Base-by-base conservation (phyloP, 2,329 filamentous ascomycete species). In the Hypoxylon sp. region DNA sequence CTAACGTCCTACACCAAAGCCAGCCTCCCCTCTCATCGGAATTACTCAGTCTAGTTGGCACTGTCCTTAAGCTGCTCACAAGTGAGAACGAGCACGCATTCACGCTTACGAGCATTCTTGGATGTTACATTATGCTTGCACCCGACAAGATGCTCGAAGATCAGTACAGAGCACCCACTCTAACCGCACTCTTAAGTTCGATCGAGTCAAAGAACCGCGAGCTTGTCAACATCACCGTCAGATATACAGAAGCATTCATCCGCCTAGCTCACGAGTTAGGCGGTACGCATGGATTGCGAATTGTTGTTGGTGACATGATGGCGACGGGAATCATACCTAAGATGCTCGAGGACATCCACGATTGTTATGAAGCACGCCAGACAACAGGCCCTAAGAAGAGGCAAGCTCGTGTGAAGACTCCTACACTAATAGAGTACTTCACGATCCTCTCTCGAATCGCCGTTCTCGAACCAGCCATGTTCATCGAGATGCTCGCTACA, bases 351-450 rank as follows among this genome's bases (percentile, higher is more conserved):
- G 88, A 87, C 7, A 84, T 95, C 0, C 89, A 89, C 75, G 87
- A 90, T 57, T 87, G 90, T 2, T 90, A 89, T 86, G 87, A 92
- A 75, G 90, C 93, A 2, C 91, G 92, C 73, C 91, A 97, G 77
- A 93, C 92, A 0, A 92, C 92, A 0, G 95, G 96, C 0, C 94
- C 95, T 0, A 92, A 93, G 75, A 87, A 87, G 27, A 92, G 87
- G 72, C 84, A 88, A 19, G 87, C 90, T 44, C 87, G 88, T 31
- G 87, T 98, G 35, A 91, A 91, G 73, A 89, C 90, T 11, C 86
- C 94, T 10, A 90, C 92, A 0, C 90, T 97, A 76, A 92, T 92
- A 0, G 93, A 97, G 76, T 97, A 97, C 78, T 92, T 97, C 75
- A 88, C 89, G 3, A 89, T 98, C 1, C 85, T 99, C 1, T 91